Base-by-base conservation (phyloP, 768 basidiomycete genomes). In the Xanthoconium stramineum region DNA sequence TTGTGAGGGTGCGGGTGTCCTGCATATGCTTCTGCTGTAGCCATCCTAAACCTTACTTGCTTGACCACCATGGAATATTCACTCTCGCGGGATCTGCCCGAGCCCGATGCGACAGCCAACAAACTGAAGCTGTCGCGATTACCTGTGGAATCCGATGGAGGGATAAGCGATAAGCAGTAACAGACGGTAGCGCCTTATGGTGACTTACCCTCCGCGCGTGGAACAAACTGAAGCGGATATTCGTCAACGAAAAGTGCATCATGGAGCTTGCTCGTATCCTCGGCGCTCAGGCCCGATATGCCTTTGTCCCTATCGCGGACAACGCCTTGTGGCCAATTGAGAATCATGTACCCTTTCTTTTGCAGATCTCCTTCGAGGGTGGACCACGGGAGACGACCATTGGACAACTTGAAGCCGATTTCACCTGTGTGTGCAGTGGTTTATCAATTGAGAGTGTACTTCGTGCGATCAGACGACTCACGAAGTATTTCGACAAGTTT, bases 401-500 rank as follows among this genome's bases (percentile, higher is more conserved):
- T 47, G 11, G 38, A n/a, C 20, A 28, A 6, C 19, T 37, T 33
- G 45, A 54, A 40, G 19, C 38, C 46, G 3, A 54, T 12, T 5
- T 33, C 38, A 35, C 44, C 52, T 38, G 44, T 3, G 28, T n/a
- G 12, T 10, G 24, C 13, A 3, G 15, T n/a, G n/a, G 19, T 46
- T 11, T 9, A 32, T 30, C 12, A 3, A 19, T 46, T 5, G 32
- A 33, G 33, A 9, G 13, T 5, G 8, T 44, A 7, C 12, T 33
- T 19, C 2, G 11, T 4, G n/a, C 11, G 0, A 39, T 5, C 6
- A 11, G 12, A 45, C 14, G 10, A 54, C 59, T 47, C 10, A 61
- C 59, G 47, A 48, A 61, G 55, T 59, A 60, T 57, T n/a, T 13
- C 47, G 19, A 47, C 47, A 19, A 47, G 47, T 11, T 20, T 36